Conservation (phyloP, 2,329 filamentous ascomycete species). For the Scleromitrula shiraiana region DNA sequence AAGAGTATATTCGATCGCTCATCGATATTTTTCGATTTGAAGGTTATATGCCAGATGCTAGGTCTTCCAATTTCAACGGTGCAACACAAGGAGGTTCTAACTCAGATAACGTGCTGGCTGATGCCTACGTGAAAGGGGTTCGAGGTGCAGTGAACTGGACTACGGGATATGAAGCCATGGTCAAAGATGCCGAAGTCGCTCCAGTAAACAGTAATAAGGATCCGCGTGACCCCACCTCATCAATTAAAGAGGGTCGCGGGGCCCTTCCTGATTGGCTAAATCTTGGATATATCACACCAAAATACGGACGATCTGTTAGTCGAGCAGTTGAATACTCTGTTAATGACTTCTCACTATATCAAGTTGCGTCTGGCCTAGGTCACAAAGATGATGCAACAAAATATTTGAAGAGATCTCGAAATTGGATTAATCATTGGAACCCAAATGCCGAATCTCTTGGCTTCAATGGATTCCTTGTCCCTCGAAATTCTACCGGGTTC, state of each 20-base stretch:
- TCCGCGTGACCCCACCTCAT: conserved; percentile 42
- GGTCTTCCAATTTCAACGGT: conserved; percentile 62
- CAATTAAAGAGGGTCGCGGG: conserved; percentile 59
- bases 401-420: conserved; percentile 56
- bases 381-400: conserved; percentile 49
- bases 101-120: conserved; percentile 62
- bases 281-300: conserved; percentile 57
- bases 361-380: conserved; percentile 53
- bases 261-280: conserved; percentile 61
- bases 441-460: conserved; percentile 44
- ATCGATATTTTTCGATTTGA: conserved; percentile 60
- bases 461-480: conserved; percentile 60
- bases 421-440: conserved; percentile 70
- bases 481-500: conserved; percentile 40
- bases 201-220: conserved; percentile 54
- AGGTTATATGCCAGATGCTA: conserved; percentile 56
- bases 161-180: conserved; percentile 53
- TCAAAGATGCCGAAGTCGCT: conserved; percentile 55
- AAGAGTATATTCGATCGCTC: conserved; percentile 57
- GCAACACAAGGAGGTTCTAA: conserved; percentile 63
- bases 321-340: conserved; percentile 59
- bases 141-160: conserved; percentile 53
- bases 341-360: conserved; percentile 61
- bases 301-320: conserved; percentile 53
- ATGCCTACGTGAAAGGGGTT: conserved; percentile 63